A percentile compares a stretch with the other conserved stretches of the same genome.
phyloP scores from a whole-genome alignment of 2,329 filamentous ascomycete species.

The Aspergillus sp. region DNA sequence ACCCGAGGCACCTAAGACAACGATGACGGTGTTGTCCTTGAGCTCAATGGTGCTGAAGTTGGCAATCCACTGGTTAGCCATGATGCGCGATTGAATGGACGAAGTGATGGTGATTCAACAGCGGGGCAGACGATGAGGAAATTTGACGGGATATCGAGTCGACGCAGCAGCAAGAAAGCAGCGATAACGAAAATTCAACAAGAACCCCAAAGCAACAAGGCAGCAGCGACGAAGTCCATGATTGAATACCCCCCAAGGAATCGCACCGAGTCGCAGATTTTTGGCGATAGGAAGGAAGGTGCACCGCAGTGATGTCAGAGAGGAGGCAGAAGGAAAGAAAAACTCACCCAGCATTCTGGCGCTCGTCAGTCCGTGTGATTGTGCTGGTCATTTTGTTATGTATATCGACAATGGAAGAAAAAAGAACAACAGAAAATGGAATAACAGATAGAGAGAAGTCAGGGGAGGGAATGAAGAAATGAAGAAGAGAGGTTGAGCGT shows the following conservation, averaged over 20 bases:
- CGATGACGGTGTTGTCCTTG: conserved; percentile 95
- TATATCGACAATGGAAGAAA: conserved; percentile 8
- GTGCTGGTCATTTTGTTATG: conserved; percentile 44
- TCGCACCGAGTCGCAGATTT: too few relatives aligned
- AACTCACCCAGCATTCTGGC: conserved; percentile 48
- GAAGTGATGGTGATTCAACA: conserved; percentile 4
- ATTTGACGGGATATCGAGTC: not conserved
- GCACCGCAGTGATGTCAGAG: conserved; percentile 34
- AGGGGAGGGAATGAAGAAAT: conserved; percentile 17
- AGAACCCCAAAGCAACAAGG: not conserved
- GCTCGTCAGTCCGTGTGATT: conserved; percentile 45
- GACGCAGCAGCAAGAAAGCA: conserved; percentile 1
- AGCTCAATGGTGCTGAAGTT: conserved; percentile 73
- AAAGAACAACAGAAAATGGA: conserved; percentile 13
- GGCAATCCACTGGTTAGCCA: conserved; percentile 33
- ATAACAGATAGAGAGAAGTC: conserved; percentile 11
- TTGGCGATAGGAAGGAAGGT: conserved; percentile 3
- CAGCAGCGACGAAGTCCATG: too few relatives aligned
- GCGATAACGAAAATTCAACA: conserved; percentile 1
- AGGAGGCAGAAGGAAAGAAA: conserved; percentile 11
- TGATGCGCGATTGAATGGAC: conserved; percentile 1
- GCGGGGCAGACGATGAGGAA: conserved; percentile 1
- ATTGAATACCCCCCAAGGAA: too few relatives aligned
- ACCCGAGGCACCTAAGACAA: conserved; percentile 93
- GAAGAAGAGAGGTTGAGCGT: conserved; percentile 1